phyloP scores from a whole-genome alignment of 805 yeast species.

The Candida yuanshanica region DNA sequence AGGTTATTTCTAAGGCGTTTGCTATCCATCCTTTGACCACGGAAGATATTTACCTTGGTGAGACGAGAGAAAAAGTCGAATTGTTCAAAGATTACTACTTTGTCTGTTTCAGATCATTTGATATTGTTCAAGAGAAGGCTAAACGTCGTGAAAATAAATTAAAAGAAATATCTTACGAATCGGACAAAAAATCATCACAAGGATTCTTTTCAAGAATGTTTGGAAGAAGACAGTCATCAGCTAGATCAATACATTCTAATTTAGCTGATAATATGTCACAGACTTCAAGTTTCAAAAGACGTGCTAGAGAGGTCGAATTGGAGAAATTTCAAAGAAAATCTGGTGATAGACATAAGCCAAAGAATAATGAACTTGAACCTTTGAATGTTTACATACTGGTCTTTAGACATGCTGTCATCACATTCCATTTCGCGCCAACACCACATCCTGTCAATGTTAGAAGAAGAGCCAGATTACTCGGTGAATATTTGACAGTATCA shows the following conservation, averaged over 20 bases:
- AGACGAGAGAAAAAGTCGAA: conserved; percentile 93
- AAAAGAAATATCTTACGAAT: not conserved
- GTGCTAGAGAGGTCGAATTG: conserved; percentile 27
- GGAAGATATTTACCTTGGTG: conserved; percentile 90
- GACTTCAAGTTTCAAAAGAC: conserved; percentile 24
- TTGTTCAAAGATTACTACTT: conserved; percentile 85
- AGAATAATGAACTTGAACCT: conserved; percentile 66
- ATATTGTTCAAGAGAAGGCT: conserved; percentile 68
- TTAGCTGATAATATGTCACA: conserved; percentile 10
- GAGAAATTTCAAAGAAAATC: conserved; percentile 36
- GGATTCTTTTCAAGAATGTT: conserved; percentile 10
- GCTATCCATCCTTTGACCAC: conserved; percentile 96
- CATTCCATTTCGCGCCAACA: conserved; percentile 88
- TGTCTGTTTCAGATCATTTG: conserved; percentile 83
- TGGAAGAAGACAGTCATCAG: conserved; percentile 13
- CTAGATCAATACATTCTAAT: conserved; percentile 3
- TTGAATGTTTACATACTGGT: conserved; percentile 65
- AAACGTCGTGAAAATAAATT: conserved; percentile 39
- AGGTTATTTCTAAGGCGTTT: conserved; percentile 80
- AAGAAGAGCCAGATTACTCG: conserved; percentile 79
- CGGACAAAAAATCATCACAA: conserved; percentile 2
- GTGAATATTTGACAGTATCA: conserved; percentile 83
- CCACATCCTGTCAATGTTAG: conserved; percentile 95
- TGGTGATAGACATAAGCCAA: conserved; percentile 39
- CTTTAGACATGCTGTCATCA: conserved; percentile 70